Evolutionary conservation across 345 rosid species (phyloP).

Genomic region (Ceriops tagal): DNA sequence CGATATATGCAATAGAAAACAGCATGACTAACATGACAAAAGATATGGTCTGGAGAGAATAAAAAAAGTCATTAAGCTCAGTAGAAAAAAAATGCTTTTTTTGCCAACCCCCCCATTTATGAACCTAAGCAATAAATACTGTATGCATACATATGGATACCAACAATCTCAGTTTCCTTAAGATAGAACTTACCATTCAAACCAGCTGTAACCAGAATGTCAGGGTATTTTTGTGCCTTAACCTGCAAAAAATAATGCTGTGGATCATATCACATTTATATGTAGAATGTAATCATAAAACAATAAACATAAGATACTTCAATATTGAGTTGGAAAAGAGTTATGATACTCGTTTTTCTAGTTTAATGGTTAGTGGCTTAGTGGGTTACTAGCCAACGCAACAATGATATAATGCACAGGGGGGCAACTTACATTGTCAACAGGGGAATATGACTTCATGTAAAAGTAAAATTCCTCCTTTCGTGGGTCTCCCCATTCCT

Average conservation of each 20-base stretch:
- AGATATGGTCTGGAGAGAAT: too few species aligned
- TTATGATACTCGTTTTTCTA: neutral
- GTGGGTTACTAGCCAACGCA: neutral
- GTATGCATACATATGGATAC: neutral
- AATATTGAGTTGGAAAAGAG: neutral
- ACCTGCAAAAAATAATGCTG: constrained; percentile 44
- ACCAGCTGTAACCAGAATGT: constrained; percentile 82
- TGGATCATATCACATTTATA: constrained; percentile 2
- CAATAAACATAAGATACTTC: neutral
- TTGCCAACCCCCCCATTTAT: too few species aligned
- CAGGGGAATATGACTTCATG: constrained; percentile 95
- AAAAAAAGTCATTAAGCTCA: too few species aligned
- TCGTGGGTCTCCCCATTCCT: constrained; percentile 99
- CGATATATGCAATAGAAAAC: too few species aligned
- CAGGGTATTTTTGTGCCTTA: constrained; percentile 68
- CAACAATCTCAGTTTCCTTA: neutral
- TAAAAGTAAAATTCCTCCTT: constrained; percentile 77
- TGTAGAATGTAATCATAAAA: neutral
- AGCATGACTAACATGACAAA: too few species aligned
- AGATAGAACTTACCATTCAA: constrained; percentile 57
- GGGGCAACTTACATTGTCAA: constrained; percentile 60
- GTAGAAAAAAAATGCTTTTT: too few species aligned
- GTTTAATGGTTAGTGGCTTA: neutral
- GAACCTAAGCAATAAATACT: too few species aligned
- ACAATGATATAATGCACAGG: neutral